Base-by-base conservation (phyloP, 78 protist species). In the Polysphondylium violaceum region DNA sequence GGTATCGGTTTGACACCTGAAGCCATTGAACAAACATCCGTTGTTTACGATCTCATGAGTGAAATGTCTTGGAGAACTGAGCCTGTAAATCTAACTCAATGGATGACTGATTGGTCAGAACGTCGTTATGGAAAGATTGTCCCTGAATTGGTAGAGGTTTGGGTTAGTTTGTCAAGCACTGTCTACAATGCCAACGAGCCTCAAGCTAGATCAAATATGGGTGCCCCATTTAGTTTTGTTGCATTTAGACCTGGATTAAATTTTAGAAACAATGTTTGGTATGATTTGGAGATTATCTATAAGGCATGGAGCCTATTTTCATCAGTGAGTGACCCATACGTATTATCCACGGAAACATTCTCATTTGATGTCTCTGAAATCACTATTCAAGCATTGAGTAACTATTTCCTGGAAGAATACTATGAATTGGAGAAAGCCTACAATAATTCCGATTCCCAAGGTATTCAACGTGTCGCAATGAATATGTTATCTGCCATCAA, bases 1-100 rank as follows among this genome's bases (percentile, higher is more conserved):
- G 96, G 96, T 4, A 72, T 81, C 36, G 97, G 97, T 50, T 53
- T 94, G 14, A 95, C 97, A 41, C 95, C 95, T 29, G 97, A 96
- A 47, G 96, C 95, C 17, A 96, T 96, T 23, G 95, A 88, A 31
- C 88, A 94, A 58, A 96, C 93, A 55, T 61, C 38, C 0, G 56
- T 94, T 5, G 79, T 89, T 1, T 95, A 95, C 61, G 96, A 94
- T 47, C 12, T 89, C 43, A 91, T 89, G 95, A 61, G 51, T 79
- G 95, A 94, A 53, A 95, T 73, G 92, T 3, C 88, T 14, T 95
- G 96, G 96, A 29, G 95, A 27, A 43, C 93, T 14, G 29, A 53
- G 0, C 85, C 93, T n/a, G 85, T 83, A 2, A 29, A 74, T 38
- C 47, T 91, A 7, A 35, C 3, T 6, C 53, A 79, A 25, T 91